These are phyloP conservation scores for Pelargonium australe DNA, from an alignment of 441 rosid species.

Conservation along the genomic window DNA sequence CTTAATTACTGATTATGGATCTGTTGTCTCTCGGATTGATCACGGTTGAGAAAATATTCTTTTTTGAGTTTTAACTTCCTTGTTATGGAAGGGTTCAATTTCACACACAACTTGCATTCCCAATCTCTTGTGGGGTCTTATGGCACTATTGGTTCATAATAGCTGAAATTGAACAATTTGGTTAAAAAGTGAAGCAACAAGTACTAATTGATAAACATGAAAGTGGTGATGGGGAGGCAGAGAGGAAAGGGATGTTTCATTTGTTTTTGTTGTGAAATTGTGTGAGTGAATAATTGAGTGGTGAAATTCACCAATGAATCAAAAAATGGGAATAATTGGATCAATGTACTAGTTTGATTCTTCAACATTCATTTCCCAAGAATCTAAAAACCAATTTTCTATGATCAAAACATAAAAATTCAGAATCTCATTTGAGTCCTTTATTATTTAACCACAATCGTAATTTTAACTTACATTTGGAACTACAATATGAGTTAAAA, in stretches of 20 bases:
- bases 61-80: background rate
- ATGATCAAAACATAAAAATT: no score
- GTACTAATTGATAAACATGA: background rate
- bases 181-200: background rate
- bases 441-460: no score
- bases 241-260: constrained; percentile 3
- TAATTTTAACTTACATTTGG: no score
- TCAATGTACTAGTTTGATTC: no score
- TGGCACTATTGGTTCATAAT: background rate
- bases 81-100: background rate
- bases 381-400: no score
- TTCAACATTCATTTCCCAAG: no score
- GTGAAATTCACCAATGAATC: background rate
- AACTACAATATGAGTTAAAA: no score
- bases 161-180: background rate
- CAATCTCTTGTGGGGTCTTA: background rate
- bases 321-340: no score
- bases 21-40: no score
- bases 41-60: no score
- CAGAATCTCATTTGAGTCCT: no score
- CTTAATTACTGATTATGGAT: no score
- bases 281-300: background rate
- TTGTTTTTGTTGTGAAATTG: background rate
- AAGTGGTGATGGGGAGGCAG: background rate
- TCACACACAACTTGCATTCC: background rate